Base-by-base conservation (phyloP, 441 rosid species). In the Pelargonium fulgidum region DNA sequence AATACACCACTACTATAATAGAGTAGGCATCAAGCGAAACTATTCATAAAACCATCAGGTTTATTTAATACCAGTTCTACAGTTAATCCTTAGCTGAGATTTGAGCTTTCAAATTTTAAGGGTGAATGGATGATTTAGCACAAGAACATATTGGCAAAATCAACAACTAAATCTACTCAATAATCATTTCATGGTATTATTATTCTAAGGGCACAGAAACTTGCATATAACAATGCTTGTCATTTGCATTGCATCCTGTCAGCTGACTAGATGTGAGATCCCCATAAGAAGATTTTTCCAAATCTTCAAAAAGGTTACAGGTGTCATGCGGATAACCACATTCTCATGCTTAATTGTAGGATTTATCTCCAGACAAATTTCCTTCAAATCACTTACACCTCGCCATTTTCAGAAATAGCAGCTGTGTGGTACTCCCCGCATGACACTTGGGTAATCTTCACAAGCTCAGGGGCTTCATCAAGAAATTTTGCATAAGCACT, bases 351-450 rank as follows among this genome's bases (percentile, higher is more conserved):
- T 72, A 82, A 73, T 72, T 52, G 70, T 64, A 80, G 76, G 78
- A 80, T 66, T 76, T 77, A 80, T 83, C 79, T 80, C 79, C 84
- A 76, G 72, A 58, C 67, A 73, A 41, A 75, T 78, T 68, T 84
- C 69, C 69, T 74, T 78, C 33, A 77, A 80, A 81, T 77, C 82
- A 89, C 99, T 94, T 92, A 91, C 97, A 91, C 97, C 93, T 94
- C 97, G 77, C 97, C 91, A 54, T 67, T 83, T 68, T 90, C 96
- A 68, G 96, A 90, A 75, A 94, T 79, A 73, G 93, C 97, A 24
- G 97, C 97, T 48, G 96, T 78, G 81, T 92, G 97, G 85, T 92
- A 86, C 85, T 94, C 96, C 70, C 99, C 97, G 61, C 97, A 94
- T 77, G 98, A 90, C 73, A 94, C 87, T 78, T 78, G 89, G 76